phyloP scores from a whole-genome alignment of 805 yeast species.

The Starmerella ratchasimensis region DNA sequence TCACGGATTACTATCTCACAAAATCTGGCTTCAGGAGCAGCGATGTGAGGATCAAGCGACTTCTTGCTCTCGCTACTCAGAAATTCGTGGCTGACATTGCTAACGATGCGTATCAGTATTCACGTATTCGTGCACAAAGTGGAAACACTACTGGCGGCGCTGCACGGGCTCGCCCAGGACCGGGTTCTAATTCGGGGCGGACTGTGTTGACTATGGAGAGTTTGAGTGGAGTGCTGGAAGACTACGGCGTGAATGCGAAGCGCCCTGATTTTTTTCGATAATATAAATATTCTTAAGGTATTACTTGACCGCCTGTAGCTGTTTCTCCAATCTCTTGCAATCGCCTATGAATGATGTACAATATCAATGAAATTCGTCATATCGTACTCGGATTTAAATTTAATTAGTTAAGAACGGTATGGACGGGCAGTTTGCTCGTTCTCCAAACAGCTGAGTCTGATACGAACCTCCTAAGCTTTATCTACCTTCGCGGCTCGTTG shows the following conservation, averaged over 20 bases:
- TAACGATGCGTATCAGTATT: slow-evolving; percentile 90
- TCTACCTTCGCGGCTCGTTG: too few relatives aligned
- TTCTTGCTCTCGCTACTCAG: slow-evolving; percentile 89
- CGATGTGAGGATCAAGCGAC: slow-evolving; percentile 64
- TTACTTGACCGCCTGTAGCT: too few relatives aligned
- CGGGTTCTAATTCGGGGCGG: slow-evolving; percentile 28
- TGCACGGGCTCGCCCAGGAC: slow-evolving; percentile 26
- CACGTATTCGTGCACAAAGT: slow-evolving; percentile 77
- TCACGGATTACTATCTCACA: slow-evolving; percentile 79
- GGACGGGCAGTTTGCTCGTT: too few relatives aligned
- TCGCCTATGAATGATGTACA: too few relatives aligned
- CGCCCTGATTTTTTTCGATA: slow-evolving; percentile 90
- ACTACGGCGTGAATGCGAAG: slow-evolving; percentile 77
- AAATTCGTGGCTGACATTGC: slow-evolving; percentile 90
- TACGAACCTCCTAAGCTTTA: too few relatives aligned
- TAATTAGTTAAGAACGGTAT: too few relatives aligned
- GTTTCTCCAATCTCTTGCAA: too few relatives aligned
- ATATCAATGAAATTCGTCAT: too few relatives aligned
- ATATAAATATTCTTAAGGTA: not conserved
- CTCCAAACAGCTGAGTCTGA: too few relatives aligned
- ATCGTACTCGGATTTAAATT: too few relatives aligned
- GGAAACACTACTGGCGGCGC: slow-evolving; percentile 31
- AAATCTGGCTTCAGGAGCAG: slow-evolving; percentile 74
- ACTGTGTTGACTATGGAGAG: slow-evolving; percentile 88
- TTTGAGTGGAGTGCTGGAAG: slow-evolving; percentile 79